Percentiles rank a stretch among this genome's conserved stretches.
phyloP scores from a whole-genome alignment of 129 eudicot genomes.

The Gnaphalium uliginosum region DNA sequence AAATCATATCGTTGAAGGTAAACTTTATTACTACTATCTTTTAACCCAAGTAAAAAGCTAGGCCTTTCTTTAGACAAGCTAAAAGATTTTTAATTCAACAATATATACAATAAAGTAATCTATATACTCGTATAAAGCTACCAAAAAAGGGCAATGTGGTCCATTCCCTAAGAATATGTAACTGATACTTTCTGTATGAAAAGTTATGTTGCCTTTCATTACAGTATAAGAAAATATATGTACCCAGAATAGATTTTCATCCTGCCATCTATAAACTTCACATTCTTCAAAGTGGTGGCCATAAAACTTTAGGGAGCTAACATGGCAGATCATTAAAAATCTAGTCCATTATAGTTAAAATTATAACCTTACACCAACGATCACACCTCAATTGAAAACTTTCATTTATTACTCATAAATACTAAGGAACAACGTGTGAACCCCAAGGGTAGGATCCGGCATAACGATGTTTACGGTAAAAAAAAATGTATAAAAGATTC shows the following conservation, averaged over 20 bases:
- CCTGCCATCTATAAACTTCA: conserved; percentile 23
- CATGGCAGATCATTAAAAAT: conserved; percentile 22
- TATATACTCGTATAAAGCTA: not conserved
- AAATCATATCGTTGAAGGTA: conserved; percentile 1
- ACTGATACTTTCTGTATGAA: conserved; percentile 11
- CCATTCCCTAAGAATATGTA: conserved; percentile 23
- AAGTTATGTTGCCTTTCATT: conserved; percentile 13
- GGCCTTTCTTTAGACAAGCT: not conserved
- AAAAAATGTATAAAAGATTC: not conserved
- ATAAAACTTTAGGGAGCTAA: conserved; percentile 11
- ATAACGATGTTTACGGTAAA: not conserved
- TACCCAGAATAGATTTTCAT: conserved; percentile 13
- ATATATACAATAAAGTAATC: not conserved
- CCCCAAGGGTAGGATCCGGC: not conserved
- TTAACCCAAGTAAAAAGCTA: not conserved
- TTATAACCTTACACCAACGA: conserved; percentile 6
- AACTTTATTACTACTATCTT: not conserved
- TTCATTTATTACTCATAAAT: conserved; percentile 12
- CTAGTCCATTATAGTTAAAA: conserved; percentile 12
- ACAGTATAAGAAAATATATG: not conserved
- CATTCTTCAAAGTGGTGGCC: conserved; percentile 27
- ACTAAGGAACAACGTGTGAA: not conserved
- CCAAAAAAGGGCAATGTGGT: conserved; percentile 29
- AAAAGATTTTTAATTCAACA: conserved; percentile 13
- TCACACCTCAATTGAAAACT: conserved; percentile 9